phyloP scores from a whole-genome alignment of 257 asterid species.

The Solanum ossicruentum region DNA sequence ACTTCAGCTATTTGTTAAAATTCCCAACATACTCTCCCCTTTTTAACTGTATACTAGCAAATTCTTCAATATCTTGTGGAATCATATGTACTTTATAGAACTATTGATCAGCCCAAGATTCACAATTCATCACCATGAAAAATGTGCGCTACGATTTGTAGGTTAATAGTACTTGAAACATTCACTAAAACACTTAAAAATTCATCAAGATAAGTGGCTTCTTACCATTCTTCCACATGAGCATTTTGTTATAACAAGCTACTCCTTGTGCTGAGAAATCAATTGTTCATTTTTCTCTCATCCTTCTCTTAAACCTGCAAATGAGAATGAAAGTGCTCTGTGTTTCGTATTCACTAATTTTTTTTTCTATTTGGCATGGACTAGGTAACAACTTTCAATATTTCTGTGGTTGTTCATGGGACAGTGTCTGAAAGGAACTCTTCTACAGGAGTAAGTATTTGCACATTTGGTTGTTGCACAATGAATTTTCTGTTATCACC shows the following conservation, averaged over 20 bases:
- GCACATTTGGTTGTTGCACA: not conserved
- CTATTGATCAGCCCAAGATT: not conserved
- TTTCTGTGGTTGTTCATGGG: constrained; percentile 80
- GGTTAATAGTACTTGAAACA: not conserved
- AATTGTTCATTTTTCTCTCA: not conserved
- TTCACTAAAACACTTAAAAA: not conserved
- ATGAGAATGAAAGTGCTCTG: not conserved
- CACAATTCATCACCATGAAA: not conserved
- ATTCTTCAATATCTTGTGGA: not conserved
- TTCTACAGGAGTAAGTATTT: constrained; percentile 36
- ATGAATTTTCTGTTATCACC: not conserved
- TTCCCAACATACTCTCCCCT: not conserved
- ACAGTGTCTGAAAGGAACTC: constrained; percentile 58
- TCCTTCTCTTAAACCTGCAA: not conserved
- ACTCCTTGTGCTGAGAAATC: not conserved
- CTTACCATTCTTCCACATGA: not conserved
- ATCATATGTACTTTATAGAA: not conserved
- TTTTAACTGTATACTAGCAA: not conserved
- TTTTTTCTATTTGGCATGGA: not conserved
- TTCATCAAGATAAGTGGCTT: not conserved
- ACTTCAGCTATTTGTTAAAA: not conserved
- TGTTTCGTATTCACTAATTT: not conserved
- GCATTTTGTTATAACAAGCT: not conserved
- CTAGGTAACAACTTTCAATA: constrained; percentile 62
- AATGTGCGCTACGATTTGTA: not conserved